Evolutionary conservation across 352 stramenopile genomes (phyloP).

Genomic region (Globisporangium irregulare): DNA sequence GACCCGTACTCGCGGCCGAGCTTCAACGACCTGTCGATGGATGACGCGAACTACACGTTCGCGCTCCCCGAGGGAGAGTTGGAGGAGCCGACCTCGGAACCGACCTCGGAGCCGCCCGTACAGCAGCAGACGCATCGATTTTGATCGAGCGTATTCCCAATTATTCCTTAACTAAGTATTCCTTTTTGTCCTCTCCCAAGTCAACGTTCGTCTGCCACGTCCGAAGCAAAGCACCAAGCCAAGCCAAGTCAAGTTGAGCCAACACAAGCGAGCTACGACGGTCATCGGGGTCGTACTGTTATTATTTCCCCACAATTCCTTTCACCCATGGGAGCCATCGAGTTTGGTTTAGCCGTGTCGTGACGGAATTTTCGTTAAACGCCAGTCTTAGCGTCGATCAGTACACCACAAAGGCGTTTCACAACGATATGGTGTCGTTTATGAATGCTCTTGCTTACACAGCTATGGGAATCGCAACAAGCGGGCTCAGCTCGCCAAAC

Average conservation of each 20-base stretch:
- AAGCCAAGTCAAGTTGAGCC: neutral
- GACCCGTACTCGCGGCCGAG: constrained; percentile 40
- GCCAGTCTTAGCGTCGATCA: neutral
- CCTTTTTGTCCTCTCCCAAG: neutral
- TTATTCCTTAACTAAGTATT: constrained; percentile 7
- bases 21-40: constrained; percentile 28
- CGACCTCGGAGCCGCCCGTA: neutral
- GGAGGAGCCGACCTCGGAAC: neutral
- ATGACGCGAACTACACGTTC: constrained; percentile 40
- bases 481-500: no score
- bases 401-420: no score
- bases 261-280: neutral
- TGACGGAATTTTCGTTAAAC: neutral
- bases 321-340: neutral
- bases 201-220: neutral
- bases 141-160: constrained; percentile 8
- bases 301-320: neutral
- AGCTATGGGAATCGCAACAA: no score
- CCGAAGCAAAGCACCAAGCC: neutral
- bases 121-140: constrained; percentile 6
- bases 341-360: neutral
- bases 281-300: neutral
- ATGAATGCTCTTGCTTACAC: no score
- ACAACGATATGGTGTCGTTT: no score
- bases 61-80: constrained; percentile 24